phyloP scores from a whole-genome alignment of 2,329 filamentous ascomycete species.

The Mycosphaerella sp. region DNA sequence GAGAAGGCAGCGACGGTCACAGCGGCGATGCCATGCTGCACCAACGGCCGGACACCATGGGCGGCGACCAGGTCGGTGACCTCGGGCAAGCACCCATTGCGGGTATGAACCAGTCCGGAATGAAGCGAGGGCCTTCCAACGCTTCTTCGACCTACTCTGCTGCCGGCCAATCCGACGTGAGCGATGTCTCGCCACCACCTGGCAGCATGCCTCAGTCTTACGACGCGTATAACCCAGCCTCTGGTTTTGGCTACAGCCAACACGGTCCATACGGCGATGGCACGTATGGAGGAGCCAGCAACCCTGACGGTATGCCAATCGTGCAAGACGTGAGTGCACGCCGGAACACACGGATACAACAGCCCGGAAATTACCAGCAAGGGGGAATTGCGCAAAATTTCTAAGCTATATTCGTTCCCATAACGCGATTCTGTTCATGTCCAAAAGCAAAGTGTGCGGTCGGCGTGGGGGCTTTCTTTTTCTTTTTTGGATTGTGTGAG shows the following conservation, averaged over 20 bases:
- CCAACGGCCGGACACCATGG: conserved; percentile 45
- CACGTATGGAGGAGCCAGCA: conserved; percentile 45
- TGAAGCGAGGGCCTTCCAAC: conserved; percentile 86
- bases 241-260: conserved; percentile 50
- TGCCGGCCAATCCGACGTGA: conserved; percentile 63
- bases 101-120: conserved; percentile 55
- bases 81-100: conserved; percentile 63
- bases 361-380: conserved; percentile 78
- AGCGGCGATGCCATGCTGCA: conserved; percentile 54
- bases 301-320: conserved; percentile 59
- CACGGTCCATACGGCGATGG: conserved; percentile 51
- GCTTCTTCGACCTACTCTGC: conserved; percentile 94
- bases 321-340: conserved; percentile 90
- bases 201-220: conserved; percentile 28
- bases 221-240: conserved; percentile 26
- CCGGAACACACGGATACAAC: conserved; percentile 92
- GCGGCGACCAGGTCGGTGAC: conserved; percentile 60
- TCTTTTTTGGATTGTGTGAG: neutral
- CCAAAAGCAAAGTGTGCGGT: conserved; percentile 7
- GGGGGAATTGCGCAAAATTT: conserved; percentile 96
- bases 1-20: conserved; percentile 51
- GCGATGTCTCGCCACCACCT: conserved; percentile 37
- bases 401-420: conserved; percentile 35
- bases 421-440: conserved; percentile 3
- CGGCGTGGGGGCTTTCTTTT: neutral